Evolutionary conservation across 495 filamentous ascomycete genomes (phyloP), one percentile per base, ranked within the genome.

Genomic region (Hyphodiscus hymeniophilus): DNA sequence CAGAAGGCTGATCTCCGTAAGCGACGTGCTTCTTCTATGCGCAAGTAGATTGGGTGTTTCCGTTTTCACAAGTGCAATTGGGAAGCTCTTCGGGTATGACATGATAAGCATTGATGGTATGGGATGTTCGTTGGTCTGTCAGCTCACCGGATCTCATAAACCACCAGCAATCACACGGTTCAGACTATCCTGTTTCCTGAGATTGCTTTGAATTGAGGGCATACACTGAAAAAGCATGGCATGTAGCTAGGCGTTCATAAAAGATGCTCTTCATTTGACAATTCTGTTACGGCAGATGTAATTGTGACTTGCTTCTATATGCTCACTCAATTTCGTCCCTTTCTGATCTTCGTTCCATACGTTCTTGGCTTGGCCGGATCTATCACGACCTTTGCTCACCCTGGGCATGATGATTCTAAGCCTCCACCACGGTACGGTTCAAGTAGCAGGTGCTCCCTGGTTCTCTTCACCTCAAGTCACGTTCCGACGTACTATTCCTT

Each of bases 21-120:
- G 83, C 82, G 92, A 59, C 77, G 92, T 61, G 91, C 90, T 54
- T 92, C 86, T 64, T 97, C 92, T 51, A 91, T 96, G 89, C 58
- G 47, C 51, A 60, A 60, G 58, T 60, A 54, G 38, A 51, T 32
- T 42, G n/a, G 21, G 42, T 16, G 7, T 36, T 31, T 46, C 22
- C 20, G 35, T 15, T 50, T 40, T 40, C 28, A 28, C 26, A 10
- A 4, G 10, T 4, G 26, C 39, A 34, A 31, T 12, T 24, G 44
- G 42, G 16, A 20, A 45, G 50, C 18, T 42, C 38, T 36, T 48
- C 28, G 33, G 42, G 42, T 38, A 40, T 50, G 24, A 36, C 20
- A 42, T 50, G 47, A 36, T 32, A 45, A 4, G 10, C 5, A 10
- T 28, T 4, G 26, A 10, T 42, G 32, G 15, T n/a, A 16, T 11